phyloP scores from a whole-genome alignment of 495 filamentous ascomycete genomes.

The Penicillium maclennaniae region DNA sequence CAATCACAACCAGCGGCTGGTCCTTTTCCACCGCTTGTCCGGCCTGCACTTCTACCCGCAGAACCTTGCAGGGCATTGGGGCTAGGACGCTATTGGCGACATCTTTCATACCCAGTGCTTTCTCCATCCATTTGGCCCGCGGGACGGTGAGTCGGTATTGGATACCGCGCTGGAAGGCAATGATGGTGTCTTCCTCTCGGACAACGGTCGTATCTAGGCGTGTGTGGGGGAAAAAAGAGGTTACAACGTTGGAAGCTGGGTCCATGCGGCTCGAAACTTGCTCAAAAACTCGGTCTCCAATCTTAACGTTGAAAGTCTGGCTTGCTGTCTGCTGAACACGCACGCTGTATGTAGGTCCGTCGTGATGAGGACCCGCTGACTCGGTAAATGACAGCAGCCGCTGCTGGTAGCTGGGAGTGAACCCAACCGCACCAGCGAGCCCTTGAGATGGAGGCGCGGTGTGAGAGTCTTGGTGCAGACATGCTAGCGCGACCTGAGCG shows the following conservation, averaged over 20 bases:
- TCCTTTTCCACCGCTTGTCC: slow-evolving; percentile 82
- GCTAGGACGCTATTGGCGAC: slow-evolving; percentile 77
- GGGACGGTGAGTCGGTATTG: slow-evolving; percentile 68
- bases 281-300: slow-evolving; percentile 50
- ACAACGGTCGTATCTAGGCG: slow-evolving; percentile 79
- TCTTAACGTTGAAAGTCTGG: slow-evolving; percentile 59
- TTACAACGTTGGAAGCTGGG: slow-evolving; percentile 34
- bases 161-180: slow-evolving; percentile 76
- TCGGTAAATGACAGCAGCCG: slow-evolving; percentile 54
- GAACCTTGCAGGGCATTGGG: slow-evolving; percentile 92
- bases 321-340: slow-evolving; percentile 60
- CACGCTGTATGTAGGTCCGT: slow-evolving; percentile 54
- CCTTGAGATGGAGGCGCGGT: slow-evolving; percentile 17
- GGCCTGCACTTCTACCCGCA: slow-evolving; percentile 76
- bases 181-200: slow-evolving; percentile 63
- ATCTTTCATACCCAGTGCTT: slow-evolving; percentile 80
- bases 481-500: slow-evolving; percentile 77
- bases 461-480: slow-evolving; percentile 46
- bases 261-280: slow-evolving; percentile 44
- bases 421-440: slow-evolving; percentile 44
- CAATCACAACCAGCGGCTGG: slow-evolving; percentile 87
- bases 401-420: slow-evolving; percentile 49
- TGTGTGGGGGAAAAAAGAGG: slow-evolving; percentile 67
- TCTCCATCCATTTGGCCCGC: slow-evolving; percentile 76
- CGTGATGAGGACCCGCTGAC: slow-evolving; percentile 19